phyloP scores from a whole-genome alignment of 345 rosid genomes.

The Erucastrum elatum region DNA sequence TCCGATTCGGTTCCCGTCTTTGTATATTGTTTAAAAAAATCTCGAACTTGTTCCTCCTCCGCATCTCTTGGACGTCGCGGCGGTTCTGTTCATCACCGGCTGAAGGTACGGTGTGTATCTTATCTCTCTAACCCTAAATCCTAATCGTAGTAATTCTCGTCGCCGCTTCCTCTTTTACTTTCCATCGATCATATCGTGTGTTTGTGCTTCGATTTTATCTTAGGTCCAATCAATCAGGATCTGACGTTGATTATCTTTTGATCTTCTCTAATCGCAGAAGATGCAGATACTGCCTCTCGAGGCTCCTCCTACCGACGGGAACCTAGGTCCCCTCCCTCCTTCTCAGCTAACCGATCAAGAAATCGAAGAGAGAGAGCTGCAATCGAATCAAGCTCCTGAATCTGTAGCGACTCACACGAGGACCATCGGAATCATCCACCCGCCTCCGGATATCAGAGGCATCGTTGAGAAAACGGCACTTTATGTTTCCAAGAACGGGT shows the following conservation, averaged over 20 bases:
- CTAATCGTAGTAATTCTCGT: no score
- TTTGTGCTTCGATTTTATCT: no score
- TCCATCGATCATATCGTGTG: no score
- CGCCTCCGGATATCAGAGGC: conserved; percentile 78
- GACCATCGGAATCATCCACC: conserved; percentile 83
- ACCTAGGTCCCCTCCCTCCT: conserved; percentile 59
- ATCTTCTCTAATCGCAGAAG: conserved; percentile 19
- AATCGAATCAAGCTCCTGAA: conserved; percentile 44
- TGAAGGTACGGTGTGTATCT: conserved; percentile 29
- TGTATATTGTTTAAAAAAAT: background rate
- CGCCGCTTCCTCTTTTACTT: no score
- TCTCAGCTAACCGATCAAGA: conserved; percentile 56
- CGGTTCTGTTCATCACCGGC: conserved; percentile 5
- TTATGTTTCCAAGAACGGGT: conserved; percentile 73
- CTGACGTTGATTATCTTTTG: background rate
- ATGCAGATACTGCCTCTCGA: conserved; percentile 76
- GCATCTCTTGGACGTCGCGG: background rate
- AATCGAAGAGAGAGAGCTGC: conserved; percentile 41
- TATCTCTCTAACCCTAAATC: background rate
- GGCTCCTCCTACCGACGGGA: conserved; percentile 72
- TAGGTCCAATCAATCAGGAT: background rate
- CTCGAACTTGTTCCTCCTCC: background rate
- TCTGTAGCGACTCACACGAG: conserved; percentile 74
- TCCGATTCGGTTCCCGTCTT: background rate
- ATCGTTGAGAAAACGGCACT: conserved; percentile 83